Evolutionary conservation across 2,329 filamentous ascomycete genomes (phyloP).

Genomic region (Colletotrichum sp.): DNA sequence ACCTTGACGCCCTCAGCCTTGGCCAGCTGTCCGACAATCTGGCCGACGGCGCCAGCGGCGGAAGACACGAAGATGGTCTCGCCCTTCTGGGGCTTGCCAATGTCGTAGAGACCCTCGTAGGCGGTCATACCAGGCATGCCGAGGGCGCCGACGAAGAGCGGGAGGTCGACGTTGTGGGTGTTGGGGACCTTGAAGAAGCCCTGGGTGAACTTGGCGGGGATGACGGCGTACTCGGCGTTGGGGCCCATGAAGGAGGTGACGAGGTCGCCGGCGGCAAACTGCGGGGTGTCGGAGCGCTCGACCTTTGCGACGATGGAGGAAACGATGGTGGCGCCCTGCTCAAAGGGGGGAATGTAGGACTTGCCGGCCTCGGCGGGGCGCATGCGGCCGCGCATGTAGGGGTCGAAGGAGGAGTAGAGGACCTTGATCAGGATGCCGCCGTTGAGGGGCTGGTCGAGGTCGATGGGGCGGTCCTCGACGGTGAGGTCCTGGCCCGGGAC

Average conservation of each 20-base stretch:
- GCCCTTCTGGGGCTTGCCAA: conserved; percentile 67
- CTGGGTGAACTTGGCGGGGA: conserved; percentile 13
- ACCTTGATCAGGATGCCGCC: conserved; percentile 75
- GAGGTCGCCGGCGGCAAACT: conserved; percentile 53
- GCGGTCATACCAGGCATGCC: conserved; percentile 68
- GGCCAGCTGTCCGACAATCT: conserved; percentile 82
- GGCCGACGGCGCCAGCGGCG: conserved; percentile 81
- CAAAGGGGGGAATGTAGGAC: conserved; percentile 72
- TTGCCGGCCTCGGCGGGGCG: conserved; percentile 60
- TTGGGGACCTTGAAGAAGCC: conserved; percentile 59
- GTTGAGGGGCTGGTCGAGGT: conserved; percentile 63
- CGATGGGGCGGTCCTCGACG: conserved; percentile 71
- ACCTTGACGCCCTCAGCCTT: conserved; percentile 82
- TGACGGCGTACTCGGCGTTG: conserved; percentile 69
- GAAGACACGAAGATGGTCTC: conserved; percentile 84
- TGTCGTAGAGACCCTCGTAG: conserved; percentile 70
- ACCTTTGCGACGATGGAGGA: conserved; percentile 72
- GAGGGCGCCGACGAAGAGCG: conserved; percentile 75
- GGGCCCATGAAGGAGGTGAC: conserved; percentile 52
- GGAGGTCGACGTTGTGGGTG: conserved; percentile 68
- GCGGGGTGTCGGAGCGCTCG: conserved; percentile 67
- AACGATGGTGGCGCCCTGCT: conserved; percentile 65
- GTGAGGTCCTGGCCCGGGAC: conserved; percentile 73
- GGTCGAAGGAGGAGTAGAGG: conserved; percentile 80
- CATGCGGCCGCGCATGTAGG: conserved; percentile 85